Evolutionary conservation across 306 rosid genomes (phyloP).

Genomic region (Castanopsis chinensis): DNA sequence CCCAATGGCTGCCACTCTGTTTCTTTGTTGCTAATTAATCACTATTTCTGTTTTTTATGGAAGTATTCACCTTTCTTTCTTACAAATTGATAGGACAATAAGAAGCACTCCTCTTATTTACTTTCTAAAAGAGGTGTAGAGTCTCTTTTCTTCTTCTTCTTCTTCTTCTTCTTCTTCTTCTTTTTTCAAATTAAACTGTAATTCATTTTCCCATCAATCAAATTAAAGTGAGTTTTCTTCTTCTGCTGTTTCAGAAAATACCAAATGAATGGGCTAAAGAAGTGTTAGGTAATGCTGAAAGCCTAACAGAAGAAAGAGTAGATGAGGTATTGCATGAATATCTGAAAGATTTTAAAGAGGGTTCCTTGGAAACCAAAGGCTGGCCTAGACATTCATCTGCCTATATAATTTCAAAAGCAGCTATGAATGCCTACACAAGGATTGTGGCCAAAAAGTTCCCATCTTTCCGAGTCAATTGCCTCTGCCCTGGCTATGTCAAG

Average conservation of each 20-base stretch:
- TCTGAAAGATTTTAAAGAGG: slow-evolving; percentile 12
- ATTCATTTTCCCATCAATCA: no score
- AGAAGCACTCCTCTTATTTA: no score
- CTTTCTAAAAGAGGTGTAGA: background rate
- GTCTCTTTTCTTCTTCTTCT: no score
- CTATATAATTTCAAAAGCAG: slow-evolving; percentile 16
- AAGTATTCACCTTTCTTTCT: no score
- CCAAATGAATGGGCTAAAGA: slow-evolving; percentile 3
- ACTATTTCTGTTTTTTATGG: no score
- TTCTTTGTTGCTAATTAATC: no score
- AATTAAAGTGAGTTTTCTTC: background rate
- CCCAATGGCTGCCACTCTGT: no score
- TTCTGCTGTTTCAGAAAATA: background rate
- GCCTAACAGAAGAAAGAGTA: slow-evolving; percentile 12
- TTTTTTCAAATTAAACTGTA: background rate
- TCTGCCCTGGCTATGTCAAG: slow-evolving; percentile 8
- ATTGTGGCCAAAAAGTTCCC: slow-evolving; percentile 10
- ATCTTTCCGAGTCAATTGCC: background rate
- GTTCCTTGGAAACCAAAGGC: background rate
- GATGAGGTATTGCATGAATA: slow-evolving; percentile 9
- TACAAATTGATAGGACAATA: no score
- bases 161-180: background rate
- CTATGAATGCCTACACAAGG: slow-evolving; percentile 21
- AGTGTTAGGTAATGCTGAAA: background rate
- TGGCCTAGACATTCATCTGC: background rate